Base-by-base conservation (phyloP, 257 asterid species). In the Solanum ahanhuiri region DNA sequence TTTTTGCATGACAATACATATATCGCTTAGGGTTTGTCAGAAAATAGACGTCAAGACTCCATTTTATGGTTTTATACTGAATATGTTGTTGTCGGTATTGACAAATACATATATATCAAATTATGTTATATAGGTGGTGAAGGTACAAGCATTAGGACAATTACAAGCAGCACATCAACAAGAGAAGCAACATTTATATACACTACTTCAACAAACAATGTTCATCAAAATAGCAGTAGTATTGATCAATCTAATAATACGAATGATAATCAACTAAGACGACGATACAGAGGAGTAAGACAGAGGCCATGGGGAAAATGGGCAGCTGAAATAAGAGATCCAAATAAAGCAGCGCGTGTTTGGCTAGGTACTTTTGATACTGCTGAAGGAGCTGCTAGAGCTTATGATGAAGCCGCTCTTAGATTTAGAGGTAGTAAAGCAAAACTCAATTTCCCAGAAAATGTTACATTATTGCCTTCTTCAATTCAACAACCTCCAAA, bases 261-360 rank as follows among this genome's bases (percentile, higher is more conserved):
- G 3, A 28, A 63, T 37, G 67, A 37, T 84, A 66, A 6, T 67
- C 18, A 81, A 84, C 31, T 77, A 18, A 81, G 83, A 71, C 83
- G 90, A 63, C 87, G 76, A 83, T 92, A 92, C 91, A 86, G 95
- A 51, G 95, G 95, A 73, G 94, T 93, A 1, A 75, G 94, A 77
- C 85, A 88, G 71, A 71, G 95, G 89, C 95, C 95, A 23, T 93
- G 94, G 95, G 95, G 95, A 3, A 93, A 91, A 85, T 93, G 93
- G 93, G 96, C 96, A 1, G 94, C 94, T 12, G 94, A 93, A 71
- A 93, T 92, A 3, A 85, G 96, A 75, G 96, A 93, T 31, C 96
- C 96, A 30, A 14, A 84, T 71, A 92, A 88, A 71, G 96, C 94
- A 3, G 82, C 93, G 0, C 87, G 94, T n/a, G 93, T 93, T 77